A percentile compares a stretch with the other conserved stretches of the same genome.
These are phyloP conservation scores for Xylaria scruposa DNA, from an alignment of 495 filamentous ascomycete species.

Conservation along the genomic window DNA sequence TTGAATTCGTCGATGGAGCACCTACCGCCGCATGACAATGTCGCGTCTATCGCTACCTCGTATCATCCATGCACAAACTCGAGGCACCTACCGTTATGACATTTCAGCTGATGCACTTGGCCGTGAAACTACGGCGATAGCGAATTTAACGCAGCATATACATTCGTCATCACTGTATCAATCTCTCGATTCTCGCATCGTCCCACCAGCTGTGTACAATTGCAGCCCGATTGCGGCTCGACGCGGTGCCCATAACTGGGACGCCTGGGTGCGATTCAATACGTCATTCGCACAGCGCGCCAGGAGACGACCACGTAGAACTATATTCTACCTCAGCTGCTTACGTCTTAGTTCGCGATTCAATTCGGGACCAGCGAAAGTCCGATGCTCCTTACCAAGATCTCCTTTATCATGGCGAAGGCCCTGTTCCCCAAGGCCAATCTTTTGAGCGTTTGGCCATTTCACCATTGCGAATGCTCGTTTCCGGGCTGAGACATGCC, in stretches of 20 bases:
- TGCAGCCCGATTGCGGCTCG: slow-evolving; percentile 66
- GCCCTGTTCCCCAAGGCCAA: slow-evolving; percentile 39
- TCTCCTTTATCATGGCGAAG: slow-evolving; percentile 47
- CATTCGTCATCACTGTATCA: slow-evolving; percentile 37
- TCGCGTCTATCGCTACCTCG: slow-evolving; percentile 46
- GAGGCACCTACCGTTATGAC: neutral
- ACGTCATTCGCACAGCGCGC: slow-evolving; percentile 64
- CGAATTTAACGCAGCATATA: slow-evolving; percentile 47
- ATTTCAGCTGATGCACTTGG: neutral
- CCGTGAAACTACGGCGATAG: slow-evolving; percentile 36
- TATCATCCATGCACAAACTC: neutral
- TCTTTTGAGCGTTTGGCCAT: no score
- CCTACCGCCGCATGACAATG: slow-evolving; percentile 55
- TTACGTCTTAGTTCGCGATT: slow-evolving; percentile 53
- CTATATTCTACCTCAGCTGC: slow-evolving; percentile 61
- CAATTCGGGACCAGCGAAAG: slow-evolving; percentile 64
- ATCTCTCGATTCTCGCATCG: slow-evolving; percentile 58
- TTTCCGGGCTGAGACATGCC: no score
- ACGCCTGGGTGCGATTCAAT: slow-evolving; percentile 67
- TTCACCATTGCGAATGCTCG: no score
- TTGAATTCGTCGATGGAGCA: slow-evolving; percentile 65
- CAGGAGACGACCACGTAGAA: slow-evolving; percentile 65
- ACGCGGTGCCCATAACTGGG: slow-evolving; percentile 65
- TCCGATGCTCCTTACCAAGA: slow-evolving; percentile 47
- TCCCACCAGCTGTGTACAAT: slow-evolving; percentile 59